These are phyloP conservation scores for Penicillium arizonense DNA, from an alignment of 495 filamentous ascomycete species.

Conservation along the genomic window DNA sequence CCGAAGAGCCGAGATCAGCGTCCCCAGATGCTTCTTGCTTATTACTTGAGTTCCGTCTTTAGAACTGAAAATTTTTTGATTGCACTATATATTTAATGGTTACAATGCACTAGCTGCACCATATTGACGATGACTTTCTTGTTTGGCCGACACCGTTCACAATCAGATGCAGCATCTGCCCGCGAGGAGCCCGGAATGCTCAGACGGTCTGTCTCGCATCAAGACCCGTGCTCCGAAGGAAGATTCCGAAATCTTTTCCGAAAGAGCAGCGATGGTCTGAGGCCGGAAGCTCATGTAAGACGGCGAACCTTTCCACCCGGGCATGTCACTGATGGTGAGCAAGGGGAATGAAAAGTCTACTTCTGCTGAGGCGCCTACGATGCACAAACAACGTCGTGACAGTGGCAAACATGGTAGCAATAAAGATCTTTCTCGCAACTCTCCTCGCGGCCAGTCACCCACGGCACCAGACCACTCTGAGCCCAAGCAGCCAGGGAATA, in stretches of 20 bases:
- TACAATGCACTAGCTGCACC: background rate
- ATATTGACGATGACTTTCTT: conserved; percentile 16
- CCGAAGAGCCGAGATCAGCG: conserved; percentile 17
- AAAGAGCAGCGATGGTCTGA: conserved; percentile 15
- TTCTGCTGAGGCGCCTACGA: background rate
- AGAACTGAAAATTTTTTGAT: background rate
- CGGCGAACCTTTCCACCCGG: too few relatives aligned
- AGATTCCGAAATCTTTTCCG: conserved; percentile 32
- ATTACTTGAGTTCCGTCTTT: background rate
- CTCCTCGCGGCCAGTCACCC: conserved; percentile 1
- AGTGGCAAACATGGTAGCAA: background rate
- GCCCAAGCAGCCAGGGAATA: conserved; percentile 28
- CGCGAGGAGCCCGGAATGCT: background rate
- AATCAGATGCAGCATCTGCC: conserved; percentile 13
- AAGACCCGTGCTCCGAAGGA: conserved; percentile 8
- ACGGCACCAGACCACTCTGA: conserved; percentile 12
- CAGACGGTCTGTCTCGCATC: background rate
- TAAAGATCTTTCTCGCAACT: background rate
- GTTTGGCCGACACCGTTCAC: conserved; percentile 23
- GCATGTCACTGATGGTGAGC: background rate
- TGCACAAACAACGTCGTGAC: background rate
- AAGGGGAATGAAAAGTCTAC: background rate
- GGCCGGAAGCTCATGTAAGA: conserved; percentile 1
- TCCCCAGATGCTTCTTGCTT: conserved; percentile 9
- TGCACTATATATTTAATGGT: background rate